Evolutionary conservation across 2,329 filamentous ascomycete genomes (phyloP), one percentile per base, ranked within the genome.

Genomic region (Pseudogymnoascus sp.): DNA sequence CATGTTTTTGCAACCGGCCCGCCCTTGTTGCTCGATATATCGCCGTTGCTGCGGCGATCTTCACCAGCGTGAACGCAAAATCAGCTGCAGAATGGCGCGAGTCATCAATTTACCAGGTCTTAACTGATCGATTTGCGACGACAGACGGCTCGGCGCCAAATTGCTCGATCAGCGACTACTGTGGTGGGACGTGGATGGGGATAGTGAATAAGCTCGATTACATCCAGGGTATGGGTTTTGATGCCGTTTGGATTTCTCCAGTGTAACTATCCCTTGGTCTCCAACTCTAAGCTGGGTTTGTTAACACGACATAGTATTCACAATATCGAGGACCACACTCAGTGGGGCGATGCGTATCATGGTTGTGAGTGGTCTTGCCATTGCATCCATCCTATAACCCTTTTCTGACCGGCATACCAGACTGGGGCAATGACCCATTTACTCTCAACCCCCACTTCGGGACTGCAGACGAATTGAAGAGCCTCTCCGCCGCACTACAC

Each of bases 171-270:
- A 67, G 69, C 1, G 53, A 72, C 3, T 78, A 78, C 63, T 81
- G 79, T 61, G 78, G 79, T 53, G 79, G 79, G 8, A 80, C 78
- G 18, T 81, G 78, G 74, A 72, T 74, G 64, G 78, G 79, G 6
- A 75, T 78, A 5, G 76, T 78, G 60, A 71, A 75, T 30, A 73
- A 77, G 25, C 71, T 81, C 6, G 77, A 80, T 65, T 81, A 81
- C 65, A 80, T 81, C 62, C 72, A 78, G 62, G 73, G 69, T 9
- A 74, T 80, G 70, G 78, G 78, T 0, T 81, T 81, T 60, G 76
- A 78, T 68, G 76, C 78, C 22, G 64, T 71, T 62, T 71, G 69
- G 70, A 69, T 73, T 58, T 71, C 75, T 7, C 76, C 75, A 0
- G 71, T 78, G 30, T 59, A 57, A 33, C 8, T n/a, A 14, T 12